Evolutionary conservation across 352 stramenopile species (phyloP).

Genomic region (Peronosclerospora sorghi): DNA sequence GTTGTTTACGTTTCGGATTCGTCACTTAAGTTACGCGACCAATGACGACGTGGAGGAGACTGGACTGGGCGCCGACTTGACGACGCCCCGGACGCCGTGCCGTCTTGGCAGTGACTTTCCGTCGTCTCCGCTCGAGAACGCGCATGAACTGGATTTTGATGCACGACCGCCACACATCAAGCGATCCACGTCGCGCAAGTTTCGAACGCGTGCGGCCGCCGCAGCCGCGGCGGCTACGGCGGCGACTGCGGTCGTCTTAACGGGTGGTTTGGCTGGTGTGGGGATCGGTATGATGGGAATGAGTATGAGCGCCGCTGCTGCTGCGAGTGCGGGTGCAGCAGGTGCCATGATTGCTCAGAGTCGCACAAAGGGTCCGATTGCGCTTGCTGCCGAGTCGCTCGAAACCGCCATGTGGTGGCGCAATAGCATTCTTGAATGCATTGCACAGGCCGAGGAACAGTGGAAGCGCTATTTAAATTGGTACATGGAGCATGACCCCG

Average conservation of each 20-base stretch:
- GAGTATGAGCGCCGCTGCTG: slow-evolving; percentile 69
- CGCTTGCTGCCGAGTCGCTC: slow-evolving; percentile 66
- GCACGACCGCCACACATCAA: slow-evolving; percentile 31
- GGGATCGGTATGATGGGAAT: slow-evolving; percentile 71
- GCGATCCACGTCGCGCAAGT: slow-evolving; percentile 37
- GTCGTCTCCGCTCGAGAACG: slow-evolving; percentile 16
- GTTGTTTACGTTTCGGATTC: slow-evolving; percentile 76
- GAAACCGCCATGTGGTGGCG: slow-evolving; percentile 81
- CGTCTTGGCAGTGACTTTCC: slow-evolving; percentile 23
- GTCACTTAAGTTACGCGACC: slow-evolving; percentile 41
- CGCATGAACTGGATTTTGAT: slow-evolving; percentile 32
- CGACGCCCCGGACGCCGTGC: slow-evolving; percentile 10
- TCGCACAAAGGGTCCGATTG: slow-evolving; percentile 58
- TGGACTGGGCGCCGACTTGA: slow-evolving; percentile 10
- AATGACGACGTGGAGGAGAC: slow-evolving; percentile 41
- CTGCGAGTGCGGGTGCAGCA: slow-evolving; percentile 58
- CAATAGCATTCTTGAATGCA: slow-evolving; percentile 77
- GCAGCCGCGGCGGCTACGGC: slow-evolving; percentile 62
- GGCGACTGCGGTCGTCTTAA: slow-evolving; percentile 68
- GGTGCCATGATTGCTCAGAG: slow-evolving; percentile 64
- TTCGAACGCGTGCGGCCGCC: slow-evolving; percentile 50
- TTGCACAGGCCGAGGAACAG: slow-evolving; percentile 73
- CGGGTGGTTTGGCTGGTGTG: slow-evolving; percentile 61
- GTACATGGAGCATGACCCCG: slow-evolving; percentile 76
- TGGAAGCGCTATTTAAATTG: slow-evolving; percentile 80